phyloP scores from a whole-genome alignment of 2,329 filamentous ascomycete genomes.

The Cladosporium sp. region DNA sequence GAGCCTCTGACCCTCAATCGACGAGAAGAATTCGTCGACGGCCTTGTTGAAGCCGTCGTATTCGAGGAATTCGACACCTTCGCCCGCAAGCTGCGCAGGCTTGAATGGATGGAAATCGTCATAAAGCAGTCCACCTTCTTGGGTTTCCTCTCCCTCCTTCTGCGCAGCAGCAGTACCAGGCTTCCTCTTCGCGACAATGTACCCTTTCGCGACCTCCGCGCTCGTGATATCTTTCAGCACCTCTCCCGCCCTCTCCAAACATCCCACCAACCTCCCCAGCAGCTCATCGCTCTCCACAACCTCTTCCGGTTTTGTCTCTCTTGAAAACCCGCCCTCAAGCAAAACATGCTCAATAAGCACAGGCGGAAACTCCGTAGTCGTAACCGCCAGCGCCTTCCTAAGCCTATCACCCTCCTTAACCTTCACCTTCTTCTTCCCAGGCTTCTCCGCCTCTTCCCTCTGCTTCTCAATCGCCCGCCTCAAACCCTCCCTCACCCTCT shows the following conservation, averaged over 20 bases:
- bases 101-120: slow-evolving; percentile 94
- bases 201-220: slow-evolving; percentile 66
- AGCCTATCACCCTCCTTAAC: slow-evolving; percentile 71
- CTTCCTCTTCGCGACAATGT: slow-evolving; percentile 72
- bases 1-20: slow-evolving; percentile 87
- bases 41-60: slow-evolving; percentile 87
- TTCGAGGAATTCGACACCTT: slow-evolving; percentile 65
- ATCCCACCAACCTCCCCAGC: slow-evolving; percentile 62
- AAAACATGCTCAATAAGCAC: slow-evolving; percentile 84
- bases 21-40: slow-evolving; percentile 96
- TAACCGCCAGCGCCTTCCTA: slow-evolving; percentile 73
- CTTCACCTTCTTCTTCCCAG: slow-evolving; percentile 68
- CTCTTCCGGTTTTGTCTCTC: slow-evolving; percentile 61
- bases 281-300: slow-evolving; percentile 63
- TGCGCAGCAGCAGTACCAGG: slow-evolving; percentile 24
- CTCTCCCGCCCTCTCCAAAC: slow-evolving; percentile 65
- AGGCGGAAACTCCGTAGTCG: slow-evolving; percentile 84
- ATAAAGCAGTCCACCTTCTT: slow-evolving; percentile 59
- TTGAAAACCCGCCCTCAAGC: slow-evolving; percentile 64
- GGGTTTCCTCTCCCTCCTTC: slow-evolving; percentile 32
- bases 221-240: slow-evolving; percentile 67
- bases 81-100: slow-evolving; percentile 71
- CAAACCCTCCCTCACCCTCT: slow-evolving; percentile 66
- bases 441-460: slow-evolving; percentile 44
- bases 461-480: slow-evolving; percentile 61